These are phyloP conservation scores for Diphasiastrum complanatum DNA, from an alignment of 83 land plant genomes.

Conservation along the genomic window DNA sequence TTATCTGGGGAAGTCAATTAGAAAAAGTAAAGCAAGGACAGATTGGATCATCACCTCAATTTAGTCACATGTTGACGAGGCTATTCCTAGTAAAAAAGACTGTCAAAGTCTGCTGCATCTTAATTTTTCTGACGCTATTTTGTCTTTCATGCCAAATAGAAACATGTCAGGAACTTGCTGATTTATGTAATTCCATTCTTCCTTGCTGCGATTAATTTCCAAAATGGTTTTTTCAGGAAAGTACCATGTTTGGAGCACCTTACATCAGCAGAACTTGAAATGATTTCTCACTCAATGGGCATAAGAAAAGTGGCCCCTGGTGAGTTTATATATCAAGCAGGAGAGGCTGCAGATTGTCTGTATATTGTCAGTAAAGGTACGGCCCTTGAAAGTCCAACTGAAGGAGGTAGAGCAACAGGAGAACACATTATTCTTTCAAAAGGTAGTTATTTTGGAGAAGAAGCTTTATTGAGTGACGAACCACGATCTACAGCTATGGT, in stretches of 20 bases:
- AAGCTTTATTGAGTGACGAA: slow-evolving; percentile 32
- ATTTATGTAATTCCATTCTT: no score
- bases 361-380: slow-evolving; percentile 28
- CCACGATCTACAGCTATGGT: slow-evolving; percentile 24
- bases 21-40: no score
- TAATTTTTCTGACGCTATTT: no score
- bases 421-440: slow-evolving; percentile 22
- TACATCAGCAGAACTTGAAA: slow-evolving; percentile 18
- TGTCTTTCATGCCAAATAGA: no score
- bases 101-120: no score
- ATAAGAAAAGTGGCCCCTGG: slow-evolving; percentile 26
- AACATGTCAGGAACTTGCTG: no score
- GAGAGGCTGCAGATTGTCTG: slow-evolving; percentile 29
- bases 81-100: no score
- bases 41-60: no score
- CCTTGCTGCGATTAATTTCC: neutral
- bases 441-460: slow-evolving; percentile 30
- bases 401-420: slow-evolving; percentile 8
- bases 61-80: no score
- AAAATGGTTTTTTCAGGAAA: slow-evolving; percentile 22
- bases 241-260: slow-evolving; percentile 27
- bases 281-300: slow-evolving; percentile 27
- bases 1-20: no score
- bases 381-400: slow-evolving; percentile 11
- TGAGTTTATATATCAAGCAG: slow-evolving; percentile 26